phyloP scores from a whole-genome alignment of 169 alveolate species.

The Cryptosporidium tyzzeri region DNA sequence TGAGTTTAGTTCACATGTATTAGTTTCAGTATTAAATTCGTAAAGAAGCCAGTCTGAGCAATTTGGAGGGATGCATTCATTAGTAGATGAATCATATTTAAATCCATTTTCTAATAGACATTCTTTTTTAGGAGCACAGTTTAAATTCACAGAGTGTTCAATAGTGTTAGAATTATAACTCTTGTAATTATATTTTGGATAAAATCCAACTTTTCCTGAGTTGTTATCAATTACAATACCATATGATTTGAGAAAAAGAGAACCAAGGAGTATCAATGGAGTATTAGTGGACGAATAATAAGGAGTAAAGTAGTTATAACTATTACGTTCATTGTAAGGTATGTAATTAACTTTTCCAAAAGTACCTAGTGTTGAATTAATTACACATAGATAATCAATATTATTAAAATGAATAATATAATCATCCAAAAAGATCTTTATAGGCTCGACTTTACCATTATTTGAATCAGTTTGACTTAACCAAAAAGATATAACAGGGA shows the following conservation, averaged over 20 bases:
- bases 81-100: not conserved
- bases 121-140: constrained; percentile 28
- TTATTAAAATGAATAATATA: constrained; percentile 18
- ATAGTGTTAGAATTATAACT: not conserved
- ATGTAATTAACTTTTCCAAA: constrained; percentile 24
- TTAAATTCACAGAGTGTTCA: not conserved
- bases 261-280: constrained; percentile 54
- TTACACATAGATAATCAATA: constrained; percentile 26
- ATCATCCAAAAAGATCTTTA: constrained; percentile 30
- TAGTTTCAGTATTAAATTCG: constrained; percentile 27
- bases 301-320: constrained; percentile 1
- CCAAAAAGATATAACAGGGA: constrained; percentile 27
- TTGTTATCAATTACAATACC: constrained; percentile 10
- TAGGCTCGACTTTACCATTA: not conserved
- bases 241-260: constrained; percentile 47
- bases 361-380: constrained; percentile 11
- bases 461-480: not conserved
- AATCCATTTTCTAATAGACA: constrained; percentile 9
- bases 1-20: constrained; percentile 18
- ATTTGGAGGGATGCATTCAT: constrained; percentile 74
- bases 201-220: constrained; percentile 25
- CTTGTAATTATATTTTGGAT: constrained; percentile 2
- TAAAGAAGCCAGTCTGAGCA: constrained; percentile 63
- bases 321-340: not conserved
- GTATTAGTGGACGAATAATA: constrained; percentile 12